A percentile compares a stretch with the other conserved stretches of the same genome.
These are phyloP conservation scores for Agaricus sinodeliciosus DNA, from an alignment of 768 basidiomycete species.

Conservation along the genomic window DNA sequence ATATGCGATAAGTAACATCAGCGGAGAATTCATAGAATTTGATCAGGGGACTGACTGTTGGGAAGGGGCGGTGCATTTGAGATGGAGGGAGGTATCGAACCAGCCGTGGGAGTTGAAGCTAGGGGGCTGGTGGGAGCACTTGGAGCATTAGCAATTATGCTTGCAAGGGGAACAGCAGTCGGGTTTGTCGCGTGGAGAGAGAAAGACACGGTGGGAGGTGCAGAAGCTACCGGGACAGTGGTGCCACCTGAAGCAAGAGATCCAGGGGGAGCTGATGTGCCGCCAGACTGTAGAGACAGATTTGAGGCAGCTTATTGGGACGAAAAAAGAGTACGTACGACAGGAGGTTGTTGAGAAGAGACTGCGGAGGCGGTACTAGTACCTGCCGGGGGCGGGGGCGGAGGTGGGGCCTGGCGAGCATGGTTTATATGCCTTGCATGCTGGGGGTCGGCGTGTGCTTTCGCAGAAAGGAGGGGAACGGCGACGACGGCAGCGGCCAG, in stretches of 20 bases:
- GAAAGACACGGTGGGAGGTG: constrained; percentile 31
- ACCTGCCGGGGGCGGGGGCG: constrained; percentile 7
- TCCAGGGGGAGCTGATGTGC: neutral
- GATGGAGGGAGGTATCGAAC: constrained; percentile 43
- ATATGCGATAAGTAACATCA: constrained; percentile 1
- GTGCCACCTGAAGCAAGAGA: constrained; percentile 1
- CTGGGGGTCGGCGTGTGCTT: constrained; percentile 15
- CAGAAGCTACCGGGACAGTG: constrained; percentile 15
- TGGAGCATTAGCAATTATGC: constrained; percentile 37
- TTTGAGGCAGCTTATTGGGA: neutral
- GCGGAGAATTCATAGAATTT: neutral
- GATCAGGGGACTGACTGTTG: constrained; percentile 30
- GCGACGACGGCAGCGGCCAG: constrained; percentile 27
- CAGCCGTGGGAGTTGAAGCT: constrained; percentile 39
- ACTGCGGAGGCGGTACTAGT: neutral
- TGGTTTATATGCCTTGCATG: constrained; percentile 18
- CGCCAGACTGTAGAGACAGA: neutral
- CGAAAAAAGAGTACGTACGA: neutral
- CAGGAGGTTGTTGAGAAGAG: constrained; percentile 10
- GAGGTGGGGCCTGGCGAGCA: constrained; percentile 23
- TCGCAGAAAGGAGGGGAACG: constrained; percentile 36
- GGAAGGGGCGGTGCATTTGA: constrained; percentile 56
- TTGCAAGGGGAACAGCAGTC: constrained; percentile 51
- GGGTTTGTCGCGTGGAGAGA: constrained; percentile 47
- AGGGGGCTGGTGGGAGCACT: constrained; percentile 39